phyloP scores from a whole-genome alignment of 768 basidiomycete species.

The Rhodosporidiobolus odoratus region DNA sequence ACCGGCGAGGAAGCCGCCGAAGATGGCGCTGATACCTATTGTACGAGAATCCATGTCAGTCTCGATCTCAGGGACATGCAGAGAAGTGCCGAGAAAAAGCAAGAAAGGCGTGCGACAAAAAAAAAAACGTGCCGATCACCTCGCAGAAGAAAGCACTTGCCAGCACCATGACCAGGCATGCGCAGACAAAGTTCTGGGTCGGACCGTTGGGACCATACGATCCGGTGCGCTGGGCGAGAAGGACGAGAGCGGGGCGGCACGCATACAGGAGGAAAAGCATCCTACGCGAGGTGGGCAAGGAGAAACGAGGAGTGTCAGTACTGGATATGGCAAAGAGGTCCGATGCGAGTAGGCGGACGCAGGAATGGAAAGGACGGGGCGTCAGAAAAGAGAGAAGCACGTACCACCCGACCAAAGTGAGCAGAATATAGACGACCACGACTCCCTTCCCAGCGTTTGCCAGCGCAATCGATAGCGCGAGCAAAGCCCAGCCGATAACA shows the following conservation, averaged over 20 bases:
- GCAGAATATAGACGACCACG: slow-evolving; percentile 71
- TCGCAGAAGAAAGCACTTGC: slow-evolving; percentile 76
- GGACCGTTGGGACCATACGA: slow-evolving; percentile 62
- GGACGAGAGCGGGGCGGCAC: slow-evolving; percentile 60
- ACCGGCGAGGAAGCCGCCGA: slow-evolving; percentile 65
- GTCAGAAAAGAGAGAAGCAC: not conserved
- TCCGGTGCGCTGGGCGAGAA: slow-evolving; percentile 64
- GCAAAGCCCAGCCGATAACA: slow-evolving; percentile 64
- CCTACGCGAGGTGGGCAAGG: not conserved
- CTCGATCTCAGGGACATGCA: not conserved
- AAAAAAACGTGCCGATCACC: slow-evolving; percentile 74
- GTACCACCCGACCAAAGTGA: slow-evolving; percentile 60
- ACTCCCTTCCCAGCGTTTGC: slow-evolving; percentile 70
- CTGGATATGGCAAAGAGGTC: not conserved
- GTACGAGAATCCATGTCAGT: not conserved
- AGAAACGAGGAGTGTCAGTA: too few relatives aligned
- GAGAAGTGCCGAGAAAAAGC: not conserved
- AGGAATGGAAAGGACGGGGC: too few relatives aligned
- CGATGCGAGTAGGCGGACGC: too few relatives aligned
- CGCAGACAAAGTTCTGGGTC: slow-evolving; percentile 68
- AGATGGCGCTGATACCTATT: not conserved
- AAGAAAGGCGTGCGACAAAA: slow-evolving; percentile 42
- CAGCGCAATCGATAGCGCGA: slow-evolving; percentile 76
- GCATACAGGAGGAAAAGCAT: slow-evolving; percentile 63
- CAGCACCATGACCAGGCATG: slow-evolving; percentile 69